Conservation (phyloP, 1,284 basidiomycete species). For the Lentinula novae-zelandiae region DNA sequence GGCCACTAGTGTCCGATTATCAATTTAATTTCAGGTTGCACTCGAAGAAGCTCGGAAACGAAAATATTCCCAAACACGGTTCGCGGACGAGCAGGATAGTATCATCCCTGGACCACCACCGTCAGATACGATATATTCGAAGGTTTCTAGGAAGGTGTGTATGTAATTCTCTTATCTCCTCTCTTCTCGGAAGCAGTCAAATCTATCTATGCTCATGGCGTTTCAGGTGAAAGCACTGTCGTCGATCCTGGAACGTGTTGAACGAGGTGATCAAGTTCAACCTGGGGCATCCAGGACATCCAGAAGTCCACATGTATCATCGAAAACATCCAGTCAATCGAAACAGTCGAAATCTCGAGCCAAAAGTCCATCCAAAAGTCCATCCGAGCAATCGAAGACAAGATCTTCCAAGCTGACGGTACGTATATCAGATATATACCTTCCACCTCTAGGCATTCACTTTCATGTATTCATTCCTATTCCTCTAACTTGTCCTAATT, state of each 20-base stretch:
- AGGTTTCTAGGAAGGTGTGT: not conserved
- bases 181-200: no score
- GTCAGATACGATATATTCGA: not conserved
- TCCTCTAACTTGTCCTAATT: not conserved
- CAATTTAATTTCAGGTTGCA: constrained; percentile 1
- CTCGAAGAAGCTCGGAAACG: constrained; percentile 9
- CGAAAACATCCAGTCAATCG: not conserved
- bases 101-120: constrained; percentile 11
- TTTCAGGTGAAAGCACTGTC: not conserved
- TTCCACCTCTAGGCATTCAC: not conserved
- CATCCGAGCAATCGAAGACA: not conserved
- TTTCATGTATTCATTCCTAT: not conserved
- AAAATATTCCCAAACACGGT: not conserved
- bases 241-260: not conserved
- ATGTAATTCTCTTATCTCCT: no score
- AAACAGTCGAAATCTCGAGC: not conserved
- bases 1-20: no score
- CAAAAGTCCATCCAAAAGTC: not conserved
- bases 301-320: not conserved
- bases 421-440: not conserved
- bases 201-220: no score
- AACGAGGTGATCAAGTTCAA: not conserved
- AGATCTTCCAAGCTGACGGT: not conserved
- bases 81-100: constrained; percentile 7
- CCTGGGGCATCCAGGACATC: not conserved